Evolutionary conservation across 495 filamentous ascomycete species (phyloP).

Genomic region (Trichocladium uniseriatum): DNA sequence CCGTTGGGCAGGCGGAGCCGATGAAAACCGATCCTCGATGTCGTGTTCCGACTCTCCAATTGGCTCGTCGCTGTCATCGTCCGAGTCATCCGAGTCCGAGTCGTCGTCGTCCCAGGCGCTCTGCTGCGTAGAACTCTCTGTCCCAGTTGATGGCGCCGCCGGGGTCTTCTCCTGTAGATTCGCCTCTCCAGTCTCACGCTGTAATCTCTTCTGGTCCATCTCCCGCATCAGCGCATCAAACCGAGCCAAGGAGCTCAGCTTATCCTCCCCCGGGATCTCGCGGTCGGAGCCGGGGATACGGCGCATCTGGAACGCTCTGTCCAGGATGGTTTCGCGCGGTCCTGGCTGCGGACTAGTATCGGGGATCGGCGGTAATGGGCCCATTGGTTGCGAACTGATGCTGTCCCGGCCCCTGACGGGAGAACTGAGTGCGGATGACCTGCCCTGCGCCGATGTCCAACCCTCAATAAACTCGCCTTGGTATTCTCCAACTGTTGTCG

Average conservation of each 20-base stretch:
- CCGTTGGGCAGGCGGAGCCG: slow-evolving; percentile 26
- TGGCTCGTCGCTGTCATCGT: slow-evolving; percentile 34
- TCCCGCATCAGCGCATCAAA: slow-evolving; percentile 53
- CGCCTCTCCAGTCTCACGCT: slow-evolving; percentile 22
- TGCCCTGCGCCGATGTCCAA: slow-evolving; percentile 48
- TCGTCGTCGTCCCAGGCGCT: slow-evolving; percentile 40
- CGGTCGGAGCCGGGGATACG: slow-evolving; percentile 44
- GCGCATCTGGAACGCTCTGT: slow-evolving; percentile 49
- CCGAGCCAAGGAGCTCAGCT: slow-evolving; percentile 46
- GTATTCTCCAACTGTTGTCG: slow-evolving; percentile 41
- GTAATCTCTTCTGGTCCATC: slow-evolving; percentile 37
- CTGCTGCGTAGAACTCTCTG: slow-evolving; percentile 22
- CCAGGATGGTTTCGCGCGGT: slow-evolving; percentile 49
- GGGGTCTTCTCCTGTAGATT: slow-evolving; percentile 10
- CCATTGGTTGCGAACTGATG: slow-evolving; percentile 32
- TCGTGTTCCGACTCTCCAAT: slow-evolving; percentile 26
- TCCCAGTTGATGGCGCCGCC: slow-evolving; percentile 1
- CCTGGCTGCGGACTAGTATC: slow-evolving; percentile 33
- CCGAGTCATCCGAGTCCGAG: slow-evolving; percentile 21
- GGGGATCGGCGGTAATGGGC: slow-evolving; percentile 25
- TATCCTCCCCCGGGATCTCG: slow-evolving; percentile 41
- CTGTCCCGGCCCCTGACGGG: slow-evolving; percentile 36
- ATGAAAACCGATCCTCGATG: slow-evolving; percentile 21
- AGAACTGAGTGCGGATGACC: slow-evolving; percentile 43
- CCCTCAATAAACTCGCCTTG: slow-evolving; percentile 48